Conservation (phyloP, 352 stramenopile genomes). For the Albugo laibachii region DNA sequence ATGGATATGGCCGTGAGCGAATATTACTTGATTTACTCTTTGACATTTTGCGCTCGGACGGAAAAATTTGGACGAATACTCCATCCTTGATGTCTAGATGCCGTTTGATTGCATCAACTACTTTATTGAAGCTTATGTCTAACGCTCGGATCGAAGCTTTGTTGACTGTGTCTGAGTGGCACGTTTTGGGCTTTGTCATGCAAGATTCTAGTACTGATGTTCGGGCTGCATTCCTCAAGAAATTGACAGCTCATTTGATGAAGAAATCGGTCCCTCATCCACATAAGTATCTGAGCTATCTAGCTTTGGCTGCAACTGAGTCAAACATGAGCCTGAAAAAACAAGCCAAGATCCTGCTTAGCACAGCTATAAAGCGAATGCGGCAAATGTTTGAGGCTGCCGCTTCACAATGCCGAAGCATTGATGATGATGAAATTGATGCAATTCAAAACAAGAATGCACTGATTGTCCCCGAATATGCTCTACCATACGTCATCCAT, state of each 20-base stretch:
- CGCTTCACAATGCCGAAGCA: slow-evolving; percentile 6
- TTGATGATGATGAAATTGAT: slow-evolving; percentile 3
- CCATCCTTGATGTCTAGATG: slow-evolving; percentile 21
- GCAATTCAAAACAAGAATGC: slow-evolving; percentile 13
- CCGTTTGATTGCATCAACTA: slow-evolving; percentile 22
- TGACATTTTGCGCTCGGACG: slow-evolving; percentile 35
- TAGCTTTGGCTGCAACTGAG: slow-evolving; percentile 47
- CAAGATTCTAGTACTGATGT: slow-evolving; percentile 60
- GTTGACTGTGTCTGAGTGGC: slow-evolving; percentile 41
- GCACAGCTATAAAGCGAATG: slow-evolving; percentile 43
- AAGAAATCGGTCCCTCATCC: slow-evolving; percentile 31
- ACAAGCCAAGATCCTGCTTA: slow-evolving; percentile 21
- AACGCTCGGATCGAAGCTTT: slow-evolving; percentile 26
- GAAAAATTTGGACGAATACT: slow-evolving; percentile 20
- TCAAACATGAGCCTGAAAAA: slow-evolving; percentile 30
- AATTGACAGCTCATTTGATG: slow-evolving; percentile 45
- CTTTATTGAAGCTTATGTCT: slow-evolving; percentile 44
- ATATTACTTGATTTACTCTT: slow-evolving; percentile 16
- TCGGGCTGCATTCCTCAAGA: slow-evolving; percentile 46
- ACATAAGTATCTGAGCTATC: slow-evolving; percentile 68
- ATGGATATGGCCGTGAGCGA: neutral
- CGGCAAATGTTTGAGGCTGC: slow-evolving; percentile 46
- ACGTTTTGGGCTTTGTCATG: slow-evolving; percentile 51
- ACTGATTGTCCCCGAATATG: slow-evolving; percentile 70
- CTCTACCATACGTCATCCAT: slow-evolving; percentile 63